These are phyloP conservation scores for Trichomonas gallinae DNA, from an alignment of 208 protist species.

Conservation along the genomic window DNA sequence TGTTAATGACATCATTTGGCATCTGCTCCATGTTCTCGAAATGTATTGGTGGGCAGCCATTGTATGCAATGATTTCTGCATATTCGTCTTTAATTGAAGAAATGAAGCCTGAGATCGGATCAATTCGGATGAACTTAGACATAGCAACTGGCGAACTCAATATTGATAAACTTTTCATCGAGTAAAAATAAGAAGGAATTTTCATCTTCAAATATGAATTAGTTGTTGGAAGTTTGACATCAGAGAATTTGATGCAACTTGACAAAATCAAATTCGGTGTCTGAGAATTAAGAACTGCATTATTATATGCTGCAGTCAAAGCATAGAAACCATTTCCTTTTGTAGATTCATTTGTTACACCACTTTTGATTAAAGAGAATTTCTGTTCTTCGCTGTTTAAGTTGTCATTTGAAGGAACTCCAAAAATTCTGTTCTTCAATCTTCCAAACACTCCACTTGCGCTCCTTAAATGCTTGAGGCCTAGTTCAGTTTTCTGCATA, in stretches of 20 bases:
- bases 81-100: not conserved
- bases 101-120: not conserved
- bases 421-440: not conserved
- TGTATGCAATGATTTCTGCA: not conserved
- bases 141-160: not conserved
- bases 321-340: not conserved
- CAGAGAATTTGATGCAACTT: not conserved
- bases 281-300: not conserved
- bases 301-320: not conserved
- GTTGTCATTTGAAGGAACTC: not conserved
- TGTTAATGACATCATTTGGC: not conserved
- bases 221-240: not conserved
- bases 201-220: not conserved
- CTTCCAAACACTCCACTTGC: not conserved
- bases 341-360: not conserved
- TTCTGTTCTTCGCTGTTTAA: not conserved
- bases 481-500: not conserved
- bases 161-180: not conserved
- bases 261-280: not conserved
- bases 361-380: not conserved
- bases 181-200: not conserved
- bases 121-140: not conserved
- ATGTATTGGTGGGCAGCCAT: not conserved
- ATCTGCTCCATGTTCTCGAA: not conserved
- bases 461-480: not conserved